Conservation (phyloP, 208 protist species). For the Naegleria fowleri region DNA sequence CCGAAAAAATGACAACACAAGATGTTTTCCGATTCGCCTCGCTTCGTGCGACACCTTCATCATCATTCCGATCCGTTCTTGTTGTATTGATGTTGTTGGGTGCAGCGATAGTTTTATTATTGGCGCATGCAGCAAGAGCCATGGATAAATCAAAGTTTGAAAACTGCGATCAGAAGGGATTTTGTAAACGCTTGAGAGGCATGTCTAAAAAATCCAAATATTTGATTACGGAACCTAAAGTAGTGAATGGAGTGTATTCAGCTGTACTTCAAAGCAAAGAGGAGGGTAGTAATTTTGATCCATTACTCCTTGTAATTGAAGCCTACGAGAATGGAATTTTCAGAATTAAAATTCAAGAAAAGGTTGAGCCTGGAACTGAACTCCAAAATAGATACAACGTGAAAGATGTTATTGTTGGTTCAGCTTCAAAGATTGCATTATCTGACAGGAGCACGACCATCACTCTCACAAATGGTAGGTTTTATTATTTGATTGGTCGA, state of each 20-base stretch:
- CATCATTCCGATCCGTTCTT: neutral
- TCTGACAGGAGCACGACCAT: neutral
- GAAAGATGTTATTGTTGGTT: conserved; percentile 30
- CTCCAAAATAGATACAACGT: conserved; percentile 31
- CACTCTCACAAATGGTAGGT: neutral
- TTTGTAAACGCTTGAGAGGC: conserved; percentile 14
- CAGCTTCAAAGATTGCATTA: neutral
- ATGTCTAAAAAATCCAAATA: neutral
- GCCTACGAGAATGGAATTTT: conserved; percentile 32
- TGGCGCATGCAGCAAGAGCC: neutral
- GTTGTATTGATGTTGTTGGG: neutral
- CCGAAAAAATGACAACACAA: neutral
- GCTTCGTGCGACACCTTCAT: no score
- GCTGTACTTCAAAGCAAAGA: neutral
- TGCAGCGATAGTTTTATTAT: neutral
- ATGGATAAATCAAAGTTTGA: conserved; percentile 19
- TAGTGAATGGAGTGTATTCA: neutral
- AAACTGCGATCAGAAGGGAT: conserved; percentile 21
- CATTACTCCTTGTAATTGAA: neutral
- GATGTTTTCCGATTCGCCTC: no score
- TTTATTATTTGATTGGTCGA: neutral
- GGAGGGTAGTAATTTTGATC: neutral
- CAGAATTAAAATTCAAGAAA: conserved; percentile 30
- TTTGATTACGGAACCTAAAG: neutral
- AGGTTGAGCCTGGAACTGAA: neutral